Conservation (phyloP, 805 yeast species). For the Wickerhamomyces sydowiorum region DNA sequence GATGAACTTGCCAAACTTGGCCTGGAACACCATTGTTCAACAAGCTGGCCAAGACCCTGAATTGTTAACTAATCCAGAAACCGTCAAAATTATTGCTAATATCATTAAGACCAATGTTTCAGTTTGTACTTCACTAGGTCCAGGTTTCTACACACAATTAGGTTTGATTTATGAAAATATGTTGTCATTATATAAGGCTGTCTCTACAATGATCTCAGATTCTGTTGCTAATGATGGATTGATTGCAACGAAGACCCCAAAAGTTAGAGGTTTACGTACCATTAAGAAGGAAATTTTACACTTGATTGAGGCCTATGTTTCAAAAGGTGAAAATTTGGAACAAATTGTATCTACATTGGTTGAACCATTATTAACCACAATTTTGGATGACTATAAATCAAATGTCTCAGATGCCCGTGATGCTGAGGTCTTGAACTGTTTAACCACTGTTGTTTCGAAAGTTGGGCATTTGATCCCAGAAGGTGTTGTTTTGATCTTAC, state of each 20-base stretch:
- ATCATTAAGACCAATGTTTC: constrained; percentile 93
- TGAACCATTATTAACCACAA: constrained; percentile 77
- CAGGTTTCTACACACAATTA: constrained; percentile 84
- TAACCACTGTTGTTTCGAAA: constrained; percentile 82
- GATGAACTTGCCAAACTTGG: constrained; percentile 89
- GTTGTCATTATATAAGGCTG: constrained; percentile 86
- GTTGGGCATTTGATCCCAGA: constrained; percentile 87
- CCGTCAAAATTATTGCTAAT: constrained; percentile 89
- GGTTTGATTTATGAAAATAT: constrained; percentile 83
- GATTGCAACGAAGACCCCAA: constrained; percentile 91
- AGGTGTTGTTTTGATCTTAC: constrained; percentile 81
- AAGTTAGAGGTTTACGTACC: constrained; percentile 91
- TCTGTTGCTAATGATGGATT: constrained; percentile 76
- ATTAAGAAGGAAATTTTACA: constrained; percentile 91
- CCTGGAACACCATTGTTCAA: constrained; percentile 87
- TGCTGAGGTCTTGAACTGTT: constrained; percentile 93
- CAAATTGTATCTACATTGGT: constrained; percentile 80
- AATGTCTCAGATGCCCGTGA: constrained; percentile 96
- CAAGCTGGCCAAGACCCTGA: constrained; percentile 83
- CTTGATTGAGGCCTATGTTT: constrained; percentile 81
- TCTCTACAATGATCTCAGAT: constrained; percentile 76
- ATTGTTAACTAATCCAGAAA: constrained; percentile 69
- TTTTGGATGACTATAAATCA: constrained; percentile 79
- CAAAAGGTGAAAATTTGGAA: constrained; percentile 77
- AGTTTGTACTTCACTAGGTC: constrained; percentile 91